Percentiles rank a stretch among this genome's conserved stretches.
These are phyloP conservation scores for Candida sanyaensis DNA, from an alignment of 1,139 yeast genomes.

Conservation along the genomic window DNA sequence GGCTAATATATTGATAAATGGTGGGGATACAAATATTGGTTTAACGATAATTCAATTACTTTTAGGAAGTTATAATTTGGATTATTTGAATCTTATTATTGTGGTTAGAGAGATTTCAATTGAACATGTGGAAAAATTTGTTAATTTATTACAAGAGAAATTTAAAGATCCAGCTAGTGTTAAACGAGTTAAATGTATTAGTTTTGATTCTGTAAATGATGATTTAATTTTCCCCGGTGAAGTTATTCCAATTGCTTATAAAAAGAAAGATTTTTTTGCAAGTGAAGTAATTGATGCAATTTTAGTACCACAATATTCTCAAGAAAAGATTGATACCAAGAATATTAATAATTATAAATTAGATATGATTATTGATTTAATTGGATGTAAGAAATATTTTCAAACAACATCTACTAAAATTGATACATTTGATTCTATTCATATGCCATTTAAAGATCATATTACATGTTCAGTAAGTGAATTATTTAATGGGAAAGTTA, in stretches of 20 bases:
- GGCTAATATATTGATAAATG: constrained; percentile 41
- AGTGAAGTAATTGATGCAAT: constrained; percentile 40
- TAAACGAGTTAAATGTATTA: constrained; percentile 26
- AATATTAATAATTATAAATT: constrained; percentile 32
- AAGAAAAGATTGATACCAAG: constrained; percentile 20
- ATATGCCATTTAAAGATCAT: constrained; percentile 33
- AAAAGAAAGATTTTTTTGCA: constrained; percentile 44
- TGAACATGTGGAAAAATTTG: constrained; percentile 24
- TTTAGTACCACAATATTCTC: constrained; percentile 21
- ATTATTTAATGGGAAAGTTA: constrained; percentile 27
- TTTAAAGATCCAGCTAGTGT: constrained; percentile 23
- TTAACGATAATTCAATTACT: constrained; percentile 37
- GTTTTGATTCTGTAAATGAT: constrained; percentile 38
- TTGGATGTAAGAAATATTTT: constrained; percentile 41
- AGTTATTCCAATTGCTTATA: constrained; percentile 33
- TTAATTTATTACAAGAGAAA: constrained; percentile 22
- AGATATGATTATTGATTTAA: constrained; percentile 42
- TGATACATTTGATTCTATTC: constrained; percentile 30
- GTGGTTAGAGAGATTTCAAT: constrained; percentile 31
- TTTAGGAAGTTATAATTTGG: constrained; percentile 26
- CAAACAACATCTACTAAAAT: constrained; percentile 32
- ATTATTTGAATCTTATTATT: constrained; percentile 29
- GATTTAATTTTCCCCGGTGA: constrained; percentile 43
- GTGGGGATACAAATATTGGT: constrained; percentile 47
- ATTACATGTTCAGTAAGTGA: constrained; percentile 20